Conservation (phyloP, 108 stramenopile genomes). For the Schizochytrium sp. region DNA sequence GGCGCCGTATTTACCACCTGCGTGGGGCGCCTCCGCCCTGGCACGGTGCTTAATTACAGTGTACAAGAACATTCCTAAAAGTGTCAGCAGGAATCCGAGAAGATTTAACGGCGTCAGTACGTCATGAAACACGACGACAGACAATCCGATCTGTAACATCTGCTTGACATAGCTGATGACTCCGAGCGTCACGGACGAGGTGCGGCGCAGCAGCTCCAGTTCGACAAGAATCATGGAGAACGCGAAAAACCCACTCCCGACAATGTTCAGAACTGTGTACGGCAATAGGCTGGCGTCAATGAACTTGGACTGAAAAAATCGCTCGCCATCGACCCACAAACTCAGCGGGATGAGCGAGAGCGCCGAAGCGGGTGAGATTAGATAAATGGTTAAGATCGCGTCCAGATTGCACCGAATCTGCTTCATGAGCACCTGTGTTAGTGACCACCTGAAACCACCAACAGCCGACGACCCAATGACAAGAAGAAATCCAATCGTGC, state of each 20-base stretch:
- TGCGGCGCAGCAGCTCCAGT: slow-evolving; percentile 17
- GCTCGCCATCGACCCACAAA: background rate
- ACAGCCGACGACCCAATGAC: background rate
- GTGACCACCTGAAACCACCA: slow-evolving; percentile 25
- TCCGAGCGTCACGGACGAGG: slow-evolving; percentile 23
- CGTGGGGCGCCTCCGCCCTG: too few species aligned
- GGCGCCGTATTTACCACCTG: background rate
- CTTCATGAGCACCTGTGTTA: slow-evolving; percentile 22
- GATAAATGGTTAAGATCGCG: slow-evolving; percentile 19
- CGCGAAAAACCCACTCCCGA: background rate
- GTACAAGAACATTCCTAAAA: background rate
- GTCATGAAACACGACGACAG: background rate
- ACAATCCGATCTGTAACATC: background rate
- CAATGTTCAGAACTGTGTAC: background rate
- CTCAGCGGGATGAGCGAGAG: slow-evolving; percentile 16
- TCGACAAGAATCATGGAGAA: slow-evolving; percentile 21
- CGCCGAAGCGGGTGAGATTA: slow-evolving; percentile 17
- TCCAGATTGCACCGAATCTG: background rate
- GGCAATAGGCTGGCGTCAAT: background rate
- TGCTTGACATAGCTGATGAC: slow-evolving; percentile 18
- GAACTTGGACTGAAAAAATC: slow-evolving; percentile 1
- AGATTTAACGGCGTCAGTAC: background rate
- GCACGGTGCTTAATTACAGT: background rate
- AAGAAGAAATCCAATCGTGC: background rate
- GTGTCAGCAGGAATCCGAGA: background rate